Evolutionary conservation across 768 basidiomycete species (phyloP).

Genomic region (Boletus tylopilopsis): DNA sequence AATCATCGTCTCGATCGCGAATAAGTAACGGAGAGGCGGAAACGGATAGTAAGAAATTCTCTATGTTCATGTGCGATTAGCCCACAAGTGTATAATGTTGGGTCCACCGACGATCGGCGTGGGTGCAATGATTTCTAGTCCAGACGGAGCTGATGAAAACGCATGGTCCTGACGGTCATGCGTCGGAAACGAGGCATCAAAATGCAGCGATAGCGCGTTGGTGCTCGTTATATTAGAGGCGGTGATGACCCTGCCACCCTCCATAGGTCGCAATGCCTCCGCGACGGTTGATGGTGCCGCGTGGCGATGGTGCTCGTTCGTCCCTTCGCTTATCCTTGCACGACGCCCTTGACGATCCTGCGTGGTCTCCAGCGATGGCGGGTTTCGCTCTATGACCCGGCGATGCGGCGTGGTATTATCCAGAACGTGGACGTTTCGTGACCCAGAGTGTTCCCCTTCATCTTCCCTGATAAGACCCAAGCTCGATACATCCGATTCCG

Average conservation of each 20-base stretch:
- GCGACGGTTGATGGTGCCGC: slow-evolving; percentile 17
- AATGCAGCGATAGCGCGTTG: slow-evolving; percentile 34
- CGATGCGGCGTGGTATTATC: slow-evolving; percentile 13
- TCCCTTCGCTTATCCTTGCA: slow-evolving; percentile 23
- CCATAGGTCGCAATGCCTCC: slow-evolving; percentile 19
- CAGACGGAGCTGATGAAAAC: slow-evolving; percentile 20
- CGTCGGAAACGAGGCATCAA: slow-evolving; percentile 32
- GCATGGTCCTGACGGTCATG: slow-evolving; percentile 21
- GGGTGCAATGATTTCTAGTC: slow-evolving; percentile 32
- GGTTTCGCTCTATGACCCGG: slow-evolving; percentile 16
- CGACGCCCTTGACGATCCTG: slow-evolving; percentile 20
- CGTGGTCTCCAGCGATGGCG: slow-evolving; percentile 5
- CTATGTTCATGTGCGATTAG: slow-evolving; percentile 28
- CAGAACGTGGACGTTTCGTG: slow-evolving; percentile 6
- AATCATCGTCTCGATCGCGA: too few species aligned
- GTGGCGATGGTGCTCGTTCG: slow-evolving; percentile 18
- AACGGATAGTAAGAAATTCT: neutral
- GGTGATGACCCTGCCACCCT: slow-evolving; percentile 14
- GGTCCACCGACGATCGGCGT: slow-evolving; percentile 34
- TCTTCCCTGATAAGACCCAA: slow-evolving; percentile 33
- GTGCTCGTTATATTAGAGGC: slow-evolving; percentile 25
- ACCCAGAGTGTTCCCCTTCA: slow-evolving; percentile 19
- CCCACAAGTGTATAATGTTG: slow-evolving; percentile 34
- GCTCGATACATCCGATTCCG: slow-evolving; percentile 17
- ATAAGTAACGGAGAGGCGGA: too few species aligned